Percentiles rank a stretch among this genome's conserved stretches.
phyloP scores from a whole-genome alignment of 176 grass and related monocot species.

The Guadua angustifolia region DNA sequence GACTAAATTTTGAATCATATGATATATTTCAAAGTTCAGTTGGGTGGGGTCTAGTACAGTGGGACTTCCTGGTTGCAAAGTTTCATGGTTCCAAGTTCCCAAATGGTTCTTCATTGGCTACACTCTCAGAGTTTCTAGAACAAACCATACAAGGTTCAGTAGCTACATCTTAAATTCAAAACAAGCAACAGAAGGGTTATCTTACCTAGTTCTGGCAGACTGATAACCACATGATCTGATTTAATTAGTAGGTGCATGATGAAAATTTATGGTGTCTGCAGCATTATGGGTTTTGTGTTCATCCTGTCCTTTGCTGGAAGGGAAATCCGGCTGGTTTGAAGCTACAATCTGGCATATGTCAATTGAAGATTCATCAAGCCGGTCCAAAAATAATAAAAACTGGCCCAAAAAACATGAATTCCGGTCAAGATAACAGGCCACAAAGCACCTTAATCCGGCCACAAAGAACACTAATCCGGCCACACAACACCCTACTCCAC shows the following conservation, averaged over 20 bases:
- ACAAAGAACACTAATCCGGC: too few species aligned
- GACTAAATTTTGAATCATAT: too few species aligned
- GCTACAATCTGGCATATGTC: constrained; percentile 29
- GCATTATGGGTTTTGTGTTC: too few species aligned
- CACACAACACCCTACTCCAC: too few species aligned
- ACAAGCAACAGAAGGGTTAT: not conserved
- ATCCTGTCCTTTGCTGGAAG: constrained; percentile 25
- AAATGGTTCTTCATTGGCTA: not conserved
- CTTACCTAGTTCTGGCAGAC: constrained; percentile 56
- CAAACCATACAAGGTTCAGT: not conserved
- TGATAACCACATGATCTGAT: constrained; percentile 47
- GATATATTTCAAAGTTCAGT: too few species aligned
- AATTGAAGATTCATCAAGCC: constrained; percentile 26
- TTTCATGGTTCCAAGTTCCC: not conserved
- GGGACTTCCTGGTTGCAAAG: not conserved
- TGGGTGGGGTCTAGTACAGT: constrained; percentile 8
- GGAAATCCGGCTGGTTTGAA: constrained; percentile 25
- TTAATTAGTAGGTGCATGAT: constrained; percentile 31
- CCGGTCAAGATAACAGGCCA: too few species aligned
- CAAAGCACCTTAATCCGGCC: too few species aligned
- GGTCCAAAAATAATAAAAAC: too few species aligned
- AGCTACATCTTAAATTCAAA: not conserved
- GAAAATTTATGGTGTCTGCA: constrained; percentile 27
- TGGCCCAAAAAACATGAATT: too few species aligned
- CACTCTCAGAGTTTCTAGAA: not conserved